Base-by-base conservation (phyloP, 148 eudicot species). In the Camellia lanceoleosa region DNA sequence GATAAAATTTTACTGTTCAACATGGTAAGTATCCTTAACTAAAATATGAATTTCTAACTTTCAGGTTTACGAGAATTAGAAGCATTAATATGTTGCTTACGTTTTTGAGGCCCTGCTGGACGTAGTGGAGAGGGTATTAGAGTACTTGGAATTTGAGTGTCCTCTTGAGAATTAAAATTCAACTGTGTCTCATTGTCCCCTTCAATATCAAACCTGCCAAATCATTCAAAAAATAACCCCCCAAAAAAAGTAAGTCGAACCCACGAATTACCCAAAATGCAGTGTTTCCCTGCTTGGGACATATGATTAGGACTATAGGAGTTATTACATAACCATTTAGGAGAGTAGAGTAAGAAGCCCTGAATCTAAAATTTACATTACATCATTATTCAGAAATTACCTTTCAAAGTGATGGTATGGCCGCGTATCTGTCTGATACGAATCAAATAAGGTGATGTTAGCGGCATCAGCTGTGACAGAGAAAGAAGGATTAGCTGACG, bases 201-300 rank as follows among this genome's bases (percentile, higher is more conserved):
- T 86, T 89, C 95, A 74, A 89, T 85, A 80, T 94, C 99, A 88
- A 94, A 94, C 89, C 99, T 94, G 87, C 84, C 72, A 66, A 41
- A 61, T 18, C 78, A 73, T 49, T 23, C 51, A 80, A 68, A 42
- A 14, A 23, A 23, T 23, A 72, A 75, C 23, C 23, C 23, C 23
- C 23, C 23, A n/a, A 59, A 20, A 38, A 44, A 1, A 15, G 71
- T 38, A 68, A n/a, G 18, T 5, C 5, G 41, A 43, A 10, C 15
- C 51, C 54, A 42, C 44, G 23, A 61, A 58, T 20, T 47, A 71
- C 23, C 68, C 65, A 77, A 43, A 43, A 16, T 19, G 54, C 47
- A 10, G 52, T 4, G 77, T 60, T 72, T 20, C 76, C 41, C 44
- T 52, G 38, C 51, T 80, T 46, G 18, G 20, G 23, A 23, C 0